Evolutionary conservation across 2,329 filamentous ascomycete species (phyloP).

Genomic region (Colletotrichum tropicicola): DNA sequence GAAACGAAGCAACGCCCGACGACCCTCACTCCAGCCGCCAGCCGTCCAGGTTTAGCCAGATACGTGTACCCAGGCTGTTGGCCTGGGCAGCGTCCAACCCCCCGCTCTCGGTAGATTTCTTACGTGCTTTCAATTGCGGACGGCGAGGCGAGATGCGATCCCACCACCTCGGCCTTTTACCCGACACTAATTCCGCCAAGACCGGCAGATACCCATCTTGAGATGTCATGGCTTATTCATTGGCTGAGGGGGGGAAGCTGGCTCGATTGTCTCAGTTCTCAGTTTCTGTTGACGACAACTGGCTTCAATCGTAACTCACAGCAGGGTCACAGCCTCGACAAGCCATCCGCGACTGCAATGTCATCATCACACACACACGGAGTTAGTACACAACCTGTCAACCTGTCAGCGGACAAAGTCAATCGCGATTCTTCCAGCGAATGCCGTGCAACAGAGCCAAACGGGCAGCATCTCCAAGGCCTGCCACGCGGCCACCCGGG

Average conservation of each 20-base stretch:
- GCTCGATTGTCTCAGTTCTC: neutral
- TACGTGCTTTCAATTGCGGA: neutral
- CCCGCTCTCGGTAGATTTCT: constrained; percentile 16
- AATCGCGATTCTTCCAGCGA: neutral
- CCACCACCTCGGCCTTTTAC: constrained; percentile 14
- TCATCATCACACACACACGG: too few relatives aligned
- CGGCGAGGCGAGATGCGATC: neutral
- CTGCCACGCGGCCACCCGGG: constrained; percentile 11
- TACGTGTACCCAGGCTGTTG: constrained; percentile 3
- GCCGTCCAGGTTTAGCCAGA: constrained; percentile 11
- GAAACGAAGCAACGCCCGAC: neutral
- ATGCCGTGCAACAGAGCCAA: neutral
- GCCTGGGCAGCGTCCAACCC: neutral
- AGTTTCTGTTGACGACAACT: neutral
- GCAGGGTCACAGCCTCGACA: too few relatives aligned
- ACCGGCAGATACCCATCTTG: constrained; percentile 11
- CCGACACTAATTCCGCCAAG: constrained; percentile 9
- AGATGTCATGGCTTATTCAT: neutral
- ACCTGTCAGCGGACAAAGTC: neutral
- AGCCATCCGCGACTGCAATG: too few relatives aligned
- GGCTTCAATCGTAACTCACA: neutral
- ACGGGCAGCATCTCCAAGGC: neutral
- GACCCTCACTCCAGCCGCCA: neutral
- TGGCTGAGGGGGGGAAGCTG: neutral
- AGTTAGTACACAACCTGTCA: too few relatives aligned